Evolutionary conservation across 805 yeast genomes (phyloP).

Genomic region (Starmerella cellae): DNA sequence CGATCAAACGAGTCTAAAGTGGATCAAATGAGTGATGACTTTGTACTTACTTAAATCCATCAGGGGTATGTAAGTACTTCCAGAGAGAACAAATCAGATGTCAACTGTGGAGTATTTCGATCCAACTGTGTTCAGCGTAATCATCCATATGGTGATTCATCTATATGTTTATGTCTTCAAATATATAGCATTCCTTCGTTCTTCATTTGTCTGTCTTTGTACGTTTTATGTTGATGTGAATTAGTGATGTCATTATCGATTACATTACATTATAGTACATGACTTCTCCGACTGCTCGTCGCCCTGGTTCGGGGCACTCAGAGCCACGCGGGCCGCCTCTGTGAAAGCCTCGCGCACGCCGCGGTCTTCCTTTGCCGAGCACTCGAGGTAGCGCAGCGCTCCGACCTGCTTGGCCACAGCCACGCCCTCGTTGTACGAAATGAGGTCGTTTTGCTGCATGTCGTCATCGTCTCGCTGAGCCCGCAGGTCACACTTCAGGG

Average conservation of each 20-base stretch:
- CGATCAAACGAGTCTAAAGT: no score
- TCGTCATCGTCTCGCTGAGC: conserved; percentile 42
- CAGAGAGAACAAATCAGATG: no score
- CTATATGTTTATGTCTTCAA: no score
- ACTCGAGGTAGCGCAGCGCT: conserved; percentile 86
- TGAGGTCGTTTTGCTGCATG: conserved; percentile 33
- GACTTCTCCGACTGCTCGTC: conserved; percentile 24
- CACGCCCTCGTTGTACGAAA: conserved; percentile 85
- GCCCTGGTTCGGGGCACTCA: conserved; percentile 66
- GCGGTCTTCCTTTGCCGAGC: conserved; percentile 89
- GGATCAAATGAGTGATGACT: no score
- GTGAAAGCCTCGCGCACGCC: conserved; percentile 99
- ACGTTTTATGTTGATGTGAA: no score
- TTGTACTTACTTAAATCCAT: no score
- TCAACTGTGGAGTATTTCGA: no score
- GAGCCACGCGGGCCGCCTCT: conserved; percentile 94
- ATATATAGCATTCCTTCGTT: no score
- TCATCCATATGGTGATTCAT: no score
- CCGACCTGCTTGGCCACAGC: conserved; percentile 86
- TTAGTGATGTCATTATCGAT: not conserved
- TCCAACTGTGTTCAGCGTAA: no score
- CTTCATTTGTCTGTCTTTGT: no score
- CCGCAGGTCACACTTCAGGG: conserved; percentile 87
- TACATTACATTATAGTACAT: conserved; percentile 17
- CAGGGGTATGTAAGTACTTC: no score